Conservation (phyloP, 108 stramenopile species). For the Nitzschia sp. region DNA sequence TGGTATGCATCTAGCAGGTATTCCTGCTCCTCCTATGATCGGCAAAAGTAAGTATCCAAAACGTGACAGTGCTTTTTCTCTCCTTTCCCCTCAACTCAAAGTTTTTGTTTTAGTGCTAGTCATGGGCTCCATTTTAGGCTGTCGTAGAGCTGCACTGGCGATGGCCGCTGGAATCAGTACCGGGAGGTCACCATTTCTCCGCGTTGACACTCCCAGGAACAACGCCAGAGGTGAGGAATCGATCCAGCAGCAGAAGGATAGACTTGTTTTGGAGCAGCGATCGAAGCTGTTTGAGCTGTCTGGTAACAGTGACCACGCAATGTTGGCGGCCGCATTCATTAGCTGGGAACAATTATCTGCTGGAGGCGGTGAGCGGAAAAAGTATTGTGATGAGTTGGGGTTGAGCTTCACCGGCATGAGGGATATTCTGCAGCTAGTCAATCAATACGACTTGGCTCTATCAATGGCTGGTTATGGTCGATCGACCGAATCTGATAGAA, state of each 20-base stretch:
- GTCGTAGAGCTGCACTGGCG: constrained; percentile 69
- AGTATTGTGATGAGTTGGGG: constrained; percentile 66
- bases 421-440: constrained; percentile 70
- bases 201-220: constrained; percentile 36
- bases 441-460: constrained; percentile 70
- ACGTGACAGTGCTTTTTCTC: not conserved
- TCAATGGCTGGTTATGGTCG: constrained; percentile 46
- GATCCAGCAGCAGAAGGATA: constrained; percentile 7
- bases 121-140: constrained; percentile 81
- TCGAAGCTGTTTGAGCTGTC: constrained; percentile 58
- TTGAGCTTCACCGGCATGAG: constrained; percentile 68
- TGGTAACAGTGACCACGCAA: constrained; percentile 83
- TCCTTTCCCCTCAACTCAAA: not conserved
- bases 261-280: constrained; percentile 52
- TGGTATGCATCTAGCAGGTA: constrained; percentile 80
- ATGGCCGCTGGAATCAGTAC: constrained; percentile 84
- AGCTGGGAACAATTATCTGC: constrained; percentile 49
- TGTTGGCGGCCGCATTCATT: constrained; percentile 68
- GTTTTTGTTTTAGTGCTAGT: constrained; percentile 45
- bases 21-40: constrained; percentile 81
- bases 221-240: constrained; percentile 18
- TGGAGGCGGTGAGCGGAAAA: constrained; percentile 44
- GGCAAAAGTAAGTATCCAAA: constrained; percentile 76
- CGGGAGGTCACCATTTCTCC: constrained; percentile 78
- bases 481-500: constrained; percentile 55